Evolutionary conservation across 768 basidiomycete species (phyloP).

Genomic region (Wakefieldia striispora): DNA sequence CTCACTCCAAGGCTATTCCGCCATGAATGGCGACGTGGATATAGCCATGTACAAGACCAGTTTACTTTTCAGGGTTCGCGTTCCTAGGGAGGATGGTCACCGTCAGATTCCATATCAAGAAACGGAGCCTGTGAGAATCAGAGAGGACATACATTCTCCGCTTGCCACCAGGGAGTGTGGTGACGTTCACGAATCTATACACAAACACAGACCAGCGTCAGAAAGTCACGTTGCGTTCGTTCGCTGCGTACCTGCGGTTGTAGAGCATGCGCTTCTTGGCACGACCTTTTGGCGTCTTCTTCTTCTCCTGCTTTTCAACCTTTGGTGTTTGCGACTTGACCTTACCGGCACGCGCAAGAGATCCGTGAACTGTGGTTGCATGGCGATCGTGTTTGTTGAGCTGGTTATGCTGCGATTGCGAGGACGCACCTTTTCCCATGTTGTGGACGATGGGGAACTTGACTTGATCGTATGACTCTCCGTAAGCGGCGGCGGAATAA

Average conservation of each 20-base stretch:
- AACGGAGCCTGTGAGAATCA: conserved; percentile 71
- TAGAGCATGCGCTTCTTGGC: conserved; percentile 52
- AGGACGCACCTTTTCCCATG: conserved; percentile 68
- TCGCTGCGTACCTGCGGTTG: conserved; percentile 76
- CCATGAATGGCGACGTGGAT: conserved; percentile 11
- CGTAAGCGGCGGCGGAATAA: conserved; percentile 24
- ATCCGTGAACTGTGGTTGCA: conserved; percentile 81
- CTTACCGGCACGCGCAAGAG: conserved; percentile 99
- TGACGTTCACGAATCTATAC: conserved; percentile 88
- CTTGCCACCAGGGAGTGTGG: conserved; percentile 87
- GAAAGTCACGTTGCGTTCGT: background rate
- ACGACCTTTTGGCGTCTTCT: too few species aligned
- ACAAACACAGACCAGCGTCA: conserved; percentile 4
- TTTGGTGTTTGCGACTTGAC: conserved; percentile 98
- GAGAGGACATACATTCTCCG: conserved; percentile 83
- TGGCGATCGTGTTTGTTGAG: background rate
- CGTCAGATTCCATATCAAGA: conserved; percentile 40
- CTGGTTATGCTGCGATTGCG: conserved; percentile 1
- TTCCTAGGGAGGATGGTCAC: conserved; percentile 20
- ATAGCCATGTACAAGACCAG: conserved; percentile 1
- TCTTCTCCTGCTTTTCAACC: conserved; percentile 88
- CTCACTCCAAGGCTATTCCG: conserved; percentile 16
- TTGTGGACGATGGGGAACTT: conserved; percentile 51
- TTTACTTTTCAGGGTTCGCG: conserved; percentile 31
- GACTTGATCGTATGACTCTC: conserved; percentile 26